These are phyloP conservation scores for Phytopythium vexans DNA, from an alignment of 352 stramenopile species.

Conservation along the genomic window DNA sequence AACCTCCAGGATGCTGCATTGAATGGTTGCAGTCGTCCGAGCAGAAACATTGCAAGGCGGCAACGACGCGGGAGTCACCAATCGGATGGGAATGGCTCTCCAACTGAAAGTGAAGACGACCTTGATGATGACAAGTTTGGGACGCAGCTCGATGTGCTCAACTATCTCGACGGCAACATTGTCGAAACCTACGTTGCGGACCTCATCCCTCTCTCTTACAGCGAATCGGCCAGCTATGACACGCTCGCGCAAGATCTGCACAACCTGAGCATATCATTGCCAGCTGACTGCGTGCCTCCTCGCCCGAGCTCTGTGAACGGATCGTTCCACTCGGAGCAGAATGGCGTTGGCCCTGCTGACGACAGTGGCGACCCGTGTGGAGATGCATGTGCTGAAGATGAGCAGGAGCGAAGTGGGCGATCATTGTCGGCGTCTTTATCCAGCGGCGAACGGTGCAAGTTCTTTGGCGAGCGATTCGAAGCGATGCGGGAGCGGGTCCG, in stretches of 20 bases:
- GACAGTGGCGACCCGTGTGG: background rate
- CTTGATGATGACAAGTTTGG: conserved; percentile 2
- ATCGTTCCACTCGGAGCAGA: conserved; percentile 17
- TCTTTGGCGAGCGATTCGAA: conserved; percentile 85
- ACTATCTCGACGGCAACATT: conserved; percentile 51
- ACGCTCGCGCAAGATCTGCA: conserved; percentile 32
- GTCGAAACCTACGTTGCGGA: conserved; percentile 45
- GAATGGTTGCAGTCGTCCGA: conserved; percentile 12
- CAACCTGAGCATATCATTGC: conserved; percentile 22
- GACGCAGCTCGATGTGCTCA: conserved; percentile 38
- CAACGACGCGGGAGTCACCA: background rate
- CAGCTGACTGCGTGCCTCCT: conserved; percentile 16
- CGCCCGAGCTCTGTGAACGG: conserved; percentile 12
- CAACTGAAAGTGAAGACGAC: background rate
- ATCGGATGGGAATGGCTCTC: conserved; percentile 1
- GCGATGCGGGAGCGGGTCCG: conserved; percentile 86
- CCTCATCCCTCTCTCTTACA: conserved; percentile 21
- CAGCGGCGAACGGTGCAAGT: conserved; percentile 24
- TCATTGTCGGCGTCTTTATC: conserved; percentile 16
- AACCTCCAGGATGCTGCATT: conserved; percentile 20
- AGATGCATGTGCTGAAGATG: background rate
- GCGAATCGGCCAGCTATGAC: background rate
- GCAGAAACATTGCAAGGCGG: background rate
- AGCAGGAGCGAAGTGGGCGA: conserved; percentile 2
- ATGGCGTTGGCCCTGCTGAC: conserved; percentile 2